phyloP scores from a whole-genome alignment of 179 eudicot species.

The Carnegiea gigantea region DNA sequence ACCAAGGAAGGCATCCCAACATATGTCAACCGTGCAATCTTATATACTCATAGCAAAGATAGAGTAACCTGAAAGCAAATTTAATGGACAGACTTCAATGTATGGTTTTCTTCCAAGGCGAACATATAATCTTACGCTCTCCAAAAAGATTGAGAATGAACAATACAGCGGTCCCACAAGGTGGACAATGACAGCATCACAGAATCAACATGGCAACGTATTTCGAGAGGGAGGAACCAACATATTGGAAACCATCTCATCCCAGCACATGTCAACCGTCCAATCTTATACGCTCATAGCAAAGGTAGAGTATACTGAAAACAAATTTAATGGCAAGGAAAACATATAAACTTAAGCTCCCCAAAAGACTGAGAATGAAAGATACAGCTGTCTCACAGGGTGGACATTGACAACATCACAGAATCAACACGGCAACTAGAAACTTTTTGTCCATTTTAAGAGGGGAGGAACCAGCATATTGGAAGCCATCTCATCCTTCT shows the following conservation, averaged over 20 bases:
- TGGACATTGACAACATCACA: neutral
- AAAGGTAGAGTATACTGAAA: neutral
- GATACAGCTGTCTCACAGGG: neutral
- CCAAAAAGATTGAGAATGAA: no score
- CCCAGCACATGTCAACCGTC: neutral
- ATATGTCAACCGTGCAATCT: neutral
- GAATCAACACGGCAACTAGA: no score
- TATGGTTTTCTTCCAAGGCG: no score
- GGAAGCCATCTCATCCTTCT: neutral
- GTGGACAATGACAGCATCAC: neutral
- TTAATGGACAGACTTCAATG: no score
- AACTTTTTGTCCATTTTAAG: neutral
- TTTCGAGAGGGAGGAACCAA: neutral
- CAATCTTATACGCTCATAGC: neutral
- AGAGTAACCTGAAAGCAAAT: neutral
- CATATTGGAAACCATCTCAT: neutral
- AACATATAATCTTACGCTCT: no score
- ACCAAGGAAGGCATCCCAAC: neutral
- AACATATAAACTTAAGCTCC: no score
- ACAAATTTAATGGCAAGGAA: no score
- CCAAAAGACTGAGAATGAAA: no score
- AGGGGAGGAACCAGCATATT: neutral
- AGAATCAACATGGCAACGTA: no score
- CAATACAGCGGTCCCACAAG: neutral
- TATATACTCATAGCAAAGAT: neutral